A percentile compares a stretch with the other conserved stretches of the same genome.
Evolutionary conservation across 148 eudicot species (phyloP).

Genomic region (Pouteria glomerata): DNA sequence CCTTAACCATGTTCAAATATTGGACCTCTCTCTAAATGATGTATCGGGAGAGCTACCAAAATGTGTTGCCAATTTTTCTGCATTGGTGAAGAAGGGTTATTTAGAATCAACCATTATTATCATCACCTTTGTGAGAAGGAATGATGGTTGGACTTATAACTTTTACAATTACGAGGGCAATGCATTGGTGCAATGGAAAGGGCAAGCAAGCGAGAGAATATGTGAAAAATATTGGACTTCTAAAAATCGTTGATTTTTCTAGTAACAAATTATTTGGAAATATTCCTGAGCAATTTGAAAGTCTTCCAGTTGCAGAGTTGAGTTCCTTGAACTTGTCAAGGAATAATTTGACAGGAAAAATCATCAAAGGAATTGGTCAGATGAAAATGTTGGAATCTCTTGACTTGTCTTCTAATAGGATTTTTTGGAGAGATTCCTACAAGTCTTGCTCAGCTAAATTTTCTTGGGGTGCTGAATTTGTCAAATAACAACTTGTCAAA

Average conservation of each 20-base stretch:
- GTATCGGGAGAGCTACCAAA: slow-evolving; percentile 13
- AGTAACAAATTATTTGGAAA: slow-evolving; percentile 13
- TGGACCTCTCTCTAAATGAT: slow-evolving; percentile 18
- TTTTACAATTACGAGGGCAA: not conserved
- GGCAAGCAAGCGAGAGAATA: slow-evolving; percentile 13
- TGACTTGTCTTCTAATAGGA: slow-evolving; percentile 19
- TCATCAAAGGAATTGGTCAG: slow-evolving; percentile 14
- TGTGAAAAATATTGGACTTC: not conserved
- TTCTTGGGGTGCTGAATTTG: slow-evolving; percentile 19
- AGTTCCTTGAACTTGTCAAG: slow-evolving; percentile 24
- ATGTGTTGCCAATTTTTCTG: slow-evolving; percentile 4
- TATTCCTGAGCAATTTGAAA: slow-evolving; percentile 10
- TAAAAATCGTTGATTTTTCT: slow-evolving; percentile 26
- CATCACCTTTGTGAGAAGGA: no score
- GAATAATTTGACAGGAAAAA: slow-evolving; percentile 18
- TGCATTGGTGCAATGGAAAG: slow-evolving; percentile 2
- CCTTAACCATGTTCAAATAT: slow-evolving; percentile 5
- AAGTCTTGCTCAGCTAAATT: slow-evolving; percentile 15
- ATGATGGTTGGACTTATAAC: not conserved
- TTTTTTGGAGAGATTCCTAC: slow-evolving; percentile 21
- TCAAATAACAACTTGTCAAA: slow-evolving; percentile 20
- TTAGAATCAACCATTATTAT: not conserved
- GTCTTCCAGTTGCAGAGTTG: slow-evolving; percentile 7
- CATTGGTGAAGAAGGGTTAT: not conserved
- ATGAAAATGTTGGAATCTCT: slow-evolving; percentile 17